Conservation (phyloP, 306 rosid genomes). For the Dryas alaskensis region DNA sequence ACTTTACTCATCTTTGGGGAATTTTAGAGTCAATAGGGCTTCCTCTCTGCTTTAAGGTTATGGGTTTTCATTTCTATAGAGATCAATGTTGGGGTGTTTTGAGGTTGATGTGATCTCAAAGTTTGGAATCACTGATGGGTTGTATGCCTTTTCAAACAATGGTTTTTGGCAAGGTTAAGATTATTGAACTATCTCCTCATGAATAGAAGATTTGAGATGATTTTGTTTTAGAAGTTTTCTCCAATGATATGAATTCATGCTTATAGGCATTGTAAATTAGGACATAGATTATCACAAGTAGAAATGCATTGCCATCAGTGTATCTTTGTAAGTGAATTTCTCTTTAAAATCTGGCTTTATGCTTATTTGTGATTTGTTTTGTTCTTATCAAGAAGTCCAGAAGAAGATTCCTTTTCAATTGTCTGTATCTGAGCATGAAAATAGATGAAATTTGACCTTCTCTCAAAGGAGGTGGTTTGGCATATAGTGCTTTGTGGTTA, state of each 20-base stretch:
- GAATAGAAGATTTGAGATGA: constrained; percentile 16
- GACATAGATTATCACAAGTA: background rate
- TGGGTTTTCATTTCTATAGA: constrained; percentile 16
- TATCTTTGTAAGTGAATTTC: background rate
- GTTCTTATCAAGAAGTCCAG: constrained; percentile 14
- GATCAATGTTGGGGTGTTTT: constrained; percentile 34
- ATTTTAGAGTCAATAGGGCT: constrained; percentile 33
- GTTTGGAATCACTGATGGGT: constrained; percentile 42
- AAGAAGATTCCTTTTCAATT: constrained; percentile 8
- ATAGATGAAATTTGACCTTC: background rate
- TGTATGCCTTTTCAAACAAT: constrained; percentile 30
- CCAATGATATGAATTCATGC: background rate
- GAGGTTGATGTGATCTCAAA: constrained; percentile 29
- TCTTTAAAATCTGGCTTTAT: constrained; percentile 17
- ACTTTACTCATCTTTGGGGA: constrained; percentile 48
- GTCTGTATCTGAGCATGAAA: constrained; percentile 4
- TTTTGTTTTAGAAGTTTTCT: background rate
- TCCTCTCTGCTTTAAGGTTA: constrained; percentile 21
- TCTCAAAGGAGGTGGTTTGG: background rate
- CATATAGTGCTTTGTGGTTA: background rate
- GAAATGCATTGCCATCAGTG: constrained; percentile 10
- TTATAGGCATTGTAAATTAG: background rate
- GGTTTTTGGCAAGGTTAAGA: constrained; percentile 43
- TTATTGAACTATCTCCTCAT: constrained; percentile 20
- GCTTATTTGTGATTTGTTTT: constrained; percentile 21